A percentile compares a stretch with the other conserved stretches of the same genome.
Evolutionary conservation across 805 yeast genomes (phyloP).

Genomic region (Dipodascus albidus): DNA sequence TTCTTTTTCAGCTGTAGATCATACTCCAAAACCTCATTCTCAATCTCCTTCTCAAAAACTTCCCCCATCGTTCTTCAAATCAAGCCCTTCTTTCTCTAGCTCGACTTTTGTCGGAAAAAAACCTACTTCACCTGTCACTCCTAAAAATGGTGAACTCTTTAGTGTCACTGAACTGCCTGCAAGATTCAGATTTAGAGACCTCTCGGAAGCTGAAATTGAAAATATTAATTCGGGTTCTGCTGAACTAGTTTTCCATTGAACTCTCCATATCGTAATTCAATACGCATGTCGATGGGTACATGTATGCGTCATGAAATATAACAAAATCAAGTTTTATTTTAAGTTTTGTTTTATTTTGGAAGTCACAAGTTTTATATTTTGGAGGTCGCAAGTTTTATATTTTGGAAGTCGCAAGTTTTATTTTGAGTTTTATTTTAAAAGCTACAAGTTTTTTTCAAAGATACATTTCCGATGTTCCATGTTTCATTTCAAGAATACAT

Average conservation of each 20-base stretch:
- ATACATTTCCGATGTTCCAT: too few relatives aligned
- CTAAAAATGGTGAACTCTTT: conserved; percentile 19
- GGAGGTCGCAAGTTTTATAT: too few relatives aligned
- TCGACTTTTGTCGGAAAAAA: conserved; percentile 23
- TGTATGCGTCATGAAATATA: too few relatives aligned
- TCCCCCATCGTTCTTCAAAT: conserved; percentile 25
- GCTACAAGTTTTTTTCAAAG: too few relatives aligned
- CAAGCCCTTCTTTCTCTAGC: conserved; percentile 22
- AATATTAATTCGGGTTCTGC: conserved; percentile 81
- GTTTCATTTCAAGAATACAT: too few relatives aligned
- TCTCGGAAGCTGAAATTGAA: conserved; percentile 63
- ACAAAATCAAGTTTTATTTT: too few relatives aligned
- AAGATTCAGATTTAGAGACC: conserved; percentile 56
- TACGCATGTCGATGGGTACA: too few relatives aligned
- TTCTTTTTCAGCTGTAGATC: conserved; percentile 22
- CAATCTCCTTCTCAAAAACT: conserved; percentile 29
- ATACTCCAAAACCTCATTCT: conserved; percentile 32
- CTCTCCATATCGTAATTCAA: not conserved
- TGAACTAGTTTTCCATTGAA: conserved; percentile 32
- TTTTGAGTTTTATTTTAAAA: too few relatives aligned
- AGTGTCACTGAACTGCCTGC: conserved; percentile 59
- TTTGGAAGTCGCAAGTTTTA: too few relatives aligned
- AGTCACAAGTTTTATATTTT: too few relatives aligned
- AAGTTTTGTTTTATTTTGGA: too few relatives aligned
- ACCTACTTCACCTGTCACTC: conserved; percentile 12